Conservation (phyloP, 2,329 filamentous ascomycete genomes). For the Fusarium longipes region DNA sequence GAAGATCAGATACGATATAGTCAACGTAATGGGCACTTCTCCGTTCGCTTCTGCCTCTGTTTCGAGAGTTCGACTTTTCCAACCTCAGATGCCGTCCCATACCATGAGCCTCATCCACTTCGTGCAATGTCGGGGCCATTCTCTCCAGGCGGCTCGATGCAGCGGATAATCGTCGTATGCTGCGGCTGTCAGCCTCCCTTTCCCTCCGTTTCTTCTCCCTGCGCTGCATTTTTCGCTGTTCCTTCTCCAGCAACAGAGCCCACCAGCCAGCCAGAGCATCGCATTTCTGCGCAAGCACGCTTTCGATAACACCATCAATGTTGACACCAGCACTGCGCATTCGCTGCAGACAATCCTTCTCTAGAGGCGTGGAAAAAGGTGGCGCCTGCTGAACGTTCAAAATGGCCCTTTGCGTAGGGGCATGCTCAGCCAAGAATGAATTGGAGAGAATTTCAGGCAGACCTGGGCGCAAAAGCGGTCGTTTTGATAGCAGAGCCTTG, state of each 20-base stretch:
- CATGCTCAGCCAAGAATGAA: conserved; percentile 87
- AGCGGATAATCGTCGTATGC: conserved; percentile 83
- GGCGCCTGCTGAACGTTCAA: conserved; percentile 82
- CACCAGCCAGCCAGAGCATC: conserved; percentile 96
- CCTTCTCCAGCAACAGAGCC: conserved; percentile 93
- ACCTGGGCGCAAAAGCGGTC: conserved; percentile 83
- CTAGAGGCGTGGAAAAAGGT: conserved; percentile 85
- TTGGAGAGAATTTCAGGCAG: conserved; percentile 88
- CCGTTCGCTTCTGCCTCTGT: conserved; percentile 81
- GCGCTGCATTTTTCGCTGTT: conserved; percentile 84
- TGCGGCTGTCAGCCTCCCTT: conserved; percentile 82
- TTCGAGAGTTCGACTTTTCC: conserved; percentile 64
- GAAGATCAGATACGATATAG: conserved; percentile 77
- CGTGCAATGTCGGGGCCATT: conserved; percentile 79
- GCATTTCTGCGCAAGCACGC: conserved; percentile 88
- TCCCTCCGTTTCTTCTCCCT: conserved; percentile 87
- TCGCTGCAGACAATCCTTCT: conserved; percentile 90
- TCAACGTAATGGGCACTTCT: conserved; percentile 75
- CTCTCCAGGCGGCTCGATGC: conserved; percentile 88
- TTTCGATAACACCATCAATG: conserved; percentile 93
- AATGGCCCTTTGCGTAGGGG: conserved; percentile 88
- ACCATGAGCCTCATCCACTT: conserved; percentile 81
- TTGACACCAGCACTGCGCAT: conserved; percentile 96
- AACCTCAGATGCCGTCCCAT: conserved; percentile 58
- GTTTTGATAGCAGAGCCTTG: conserved; percentile 85